Base-by-base conservation (phyloP, 169 alveolate genomes). In the Plasmodium gonderi region DNA sequence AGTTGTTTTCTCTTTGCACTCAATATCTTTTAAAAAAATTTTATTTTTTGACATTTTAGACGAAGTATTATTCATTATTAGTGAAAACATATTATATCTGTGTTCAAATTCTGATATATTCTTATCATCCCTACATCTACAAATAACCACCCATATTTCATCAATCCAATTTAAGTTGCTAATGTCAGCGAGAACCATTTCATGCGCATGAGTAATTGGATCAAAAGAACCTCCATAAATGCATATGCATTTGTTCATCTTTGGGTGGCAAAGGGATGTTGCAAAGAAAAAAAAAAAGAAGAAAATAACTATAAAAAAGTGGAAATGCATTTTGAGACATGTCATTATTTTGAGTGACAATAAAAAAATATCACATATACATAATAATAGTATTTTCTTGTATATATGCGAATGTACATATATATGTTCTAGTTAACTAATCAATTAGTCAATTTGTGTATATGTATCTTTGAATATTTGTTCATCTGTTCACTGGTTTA, bases 141-240 rank as follows among this genome's bases (percentile, higher is more conserved):
- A 69, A 42, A 83, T n/a, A 42, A 83, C 92, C 42, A 83, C 92
- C 92, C 92, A 83, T 45, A 83, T 72, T 72, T 83, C 92, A 76
- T 83, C 83, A 36, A 83, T 51, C 92, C 92, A 83, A 8, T 83
- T 31, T 74, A 83, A 76, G 64, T 45, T 83, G 65, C 83, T 69
- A 40, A 83, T 31, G 36, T 83, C 54, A 3, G 49, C 11, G 31
- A 83, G 92, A 23, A 83, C 92, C 92, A 83, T 83, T 83, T 83
- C 92, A 33, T 83, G 92, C 20, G 83, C 92, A 69, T 69, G 60
- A 4, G 92, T 83, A 69, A 72, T 36, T 49, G 92, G 92, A 49
- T 83, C 92, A 72, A 47, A 83, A 31, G 92, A 83, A 23, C 92
- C 92, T 69, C 92, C 92, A 83, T 72, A 83, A 60, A 83, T 83